Evolutionary conservation across 495 filamentous ascomycete genomes (phyloP).

Genomic region (Aspergillus conjunctus): DNA sequence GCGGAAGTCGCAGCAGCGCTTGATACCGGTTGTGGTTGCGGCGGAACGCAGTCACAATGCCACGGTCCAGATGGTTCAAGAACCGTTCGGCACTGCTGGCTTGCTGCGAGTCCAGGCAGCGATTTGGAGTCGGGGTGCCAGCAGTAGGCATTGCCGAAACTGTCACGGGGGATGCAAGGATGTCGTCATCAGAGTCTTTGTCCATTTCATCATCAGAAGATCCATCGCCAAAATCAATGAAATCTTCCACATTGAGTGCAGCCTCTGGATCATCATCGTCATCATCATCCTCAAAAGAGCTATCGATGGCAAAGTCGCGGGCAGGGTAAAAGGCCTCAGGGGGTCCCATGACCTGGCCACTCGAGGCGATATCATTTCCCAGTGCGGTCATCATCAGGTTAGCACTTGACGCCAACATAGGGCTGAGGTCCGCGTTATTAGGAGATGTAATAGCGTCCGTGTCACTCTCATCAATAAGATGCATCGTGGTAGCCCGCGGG

Average conservation of each 20-base stretch:
- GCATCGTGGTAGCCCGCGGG: constrained; percentile 49
- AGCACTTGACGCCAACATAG: constrained; percentile 67
- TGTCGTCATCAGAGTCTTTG: constrained; percentile 44
- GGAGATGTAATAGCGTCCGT: constrained; percentile 53
- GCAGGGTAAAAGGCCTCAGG: constrained; percentile 77
- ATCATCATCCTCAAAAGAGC: constrained; percentile 56
- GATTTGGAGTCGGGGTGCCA: constrained; percentile 52
- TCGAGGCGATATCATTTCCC: constrained; percentile 56
- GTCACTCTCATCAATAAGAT: constrained; percentile 55
- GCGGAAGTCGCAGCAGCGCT: constrained; percentile 63
- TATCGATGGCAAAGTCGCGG: constrained; percentile 58
- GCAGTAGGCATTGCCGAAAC: constrained; percentile 40
- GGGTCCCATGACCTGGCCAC: constrained; percentile 70
- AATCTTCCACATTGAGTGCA: constrained; percentile 67
- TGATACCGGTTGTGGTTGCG: constrained; percentile 75
- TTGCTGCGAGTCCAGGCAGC: constrained; percentile 48
- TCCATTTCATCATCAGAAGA: constrained; percentile 56
- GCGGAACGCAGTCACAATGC: constrained; percentile 76
- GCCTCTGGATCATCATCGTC: constrained; percentile 69
- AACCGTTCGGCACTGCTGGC: constrained; percentile 57
- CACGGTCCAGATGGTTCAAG: constrained; percentile 69
- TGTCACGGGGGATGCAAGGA: constrained; percentile 41
- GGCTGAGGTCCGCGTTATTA: constrained; percentile 50
- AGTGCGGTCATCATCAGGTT: constrained; percentile 77
- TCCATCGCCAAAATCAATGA: constrained; percentile 67